phyloP scores from a whole-genome alignment of 495 filamentous ascomycete species.

The Aspergillus olivimuriae region DNA sequence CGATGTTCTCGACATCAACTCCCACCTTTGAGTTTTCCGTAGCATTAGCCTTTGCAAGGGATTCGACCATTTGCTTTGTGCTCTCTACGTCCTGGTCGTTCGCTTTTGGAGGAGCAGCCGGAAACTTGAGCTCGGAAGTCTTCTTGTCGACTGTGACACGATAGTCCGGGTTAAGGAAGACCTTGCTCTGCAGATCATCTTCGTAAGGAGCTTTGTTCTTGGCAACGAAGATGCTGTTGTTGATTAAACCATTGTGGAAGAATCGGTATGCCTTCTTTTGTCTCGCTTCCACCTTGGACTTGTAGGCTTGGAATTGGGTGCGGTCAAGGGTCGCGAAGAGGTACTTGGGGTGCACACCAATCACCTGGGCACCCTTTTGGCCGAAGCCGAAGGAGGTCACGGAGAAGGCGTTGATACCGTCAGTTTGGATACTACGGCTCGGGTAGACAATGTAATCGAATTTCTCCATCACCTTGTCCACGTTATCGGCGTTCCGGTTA shows the following conservation, averaged over 20 bases:
- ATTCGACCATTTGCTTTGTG: constrained; percentile 73
- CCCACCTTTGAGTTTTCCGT: constrained; percentile 75
- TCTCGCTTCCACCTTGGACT: constrained; percentile 76
- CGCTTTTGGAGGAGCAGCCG: constrained; percentile 54
- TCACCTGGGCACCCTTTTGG: constrained; percentile 95
- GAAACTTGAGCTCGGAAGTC: constrained; percentile 66
- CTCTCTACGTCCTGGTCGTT: constrained; percentile 47
- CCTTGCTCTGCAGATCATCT: constrained; percentile 72
- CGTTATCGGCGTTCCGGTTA: constrained; percentile 97
- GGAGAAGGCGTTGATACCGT: constrained; percentile 96
- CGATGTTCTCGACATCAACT: constrained; percentile 83
- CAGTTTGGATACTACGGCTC: constrained; percentile 90
- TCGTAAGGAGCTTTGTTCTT: constrained; percentile 88
- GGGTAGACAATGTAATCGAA: constrained; percentile 98
- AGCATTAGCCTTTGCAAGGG: constrained; percentile 65
- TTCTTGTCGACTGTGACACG: constrained; percentile 83
- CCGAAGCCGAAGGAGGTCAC: constrained; percentile 99
- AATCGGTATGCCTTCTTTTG: constrained; percentile 98
- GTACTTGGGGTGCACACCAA: constrained; percentile 95
- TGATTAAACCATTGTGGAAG: constrained; percentile 95
- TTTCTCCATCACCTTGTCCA: constrained; percentile 91
- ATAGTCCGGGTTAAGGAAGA: constrained; percentile 93
- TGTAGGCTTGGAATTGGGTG: constrained; percentile 75
- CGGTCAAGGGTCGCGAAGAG: constrained; percentile 91
- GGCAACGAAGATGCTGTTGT: constrained; percentile 93